Evolutionary conservation across 2,329 filamentous ascomycete genomes (phyloP), one percentile per base, ranked within the genome.

Genomic region (Penicillium sp.): DNA sequence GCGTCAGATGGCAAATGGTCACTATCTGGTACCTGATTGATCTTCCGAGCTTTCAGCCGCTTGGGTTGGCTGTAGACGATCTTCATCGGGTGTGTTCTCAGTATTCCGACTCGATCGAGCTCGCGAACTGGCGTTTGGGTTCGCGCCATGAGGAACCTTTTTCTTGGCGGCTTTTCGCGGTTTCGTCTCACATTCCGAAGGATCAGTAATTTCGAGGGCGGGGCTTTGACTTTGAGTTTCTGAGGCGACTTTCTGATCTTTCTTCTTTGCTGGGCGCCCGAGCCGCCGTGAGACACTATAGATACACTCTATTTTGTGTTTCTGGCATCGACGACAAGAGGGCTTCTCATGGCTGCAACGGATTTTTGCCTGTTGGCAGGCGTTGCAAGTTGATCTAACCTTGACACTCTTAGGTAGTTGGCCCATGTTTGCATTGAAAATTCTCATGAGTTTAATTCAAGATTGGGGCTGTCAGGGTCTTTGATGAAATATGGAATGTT

Each of bases 361-460:
- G 17, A 77, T 77, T 42, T 77, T 77, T 10, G 75, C 75, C 57
- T 76, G 74, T 50, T 77, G 75, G 26, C 75, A 77, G n/a, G 75
- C 74, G 59, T 77, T 77, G 66, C 75, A 77, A 8, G 75, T 77
- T 6, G 74, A 76, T 50, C 75, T 73, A 22, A 76, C 68, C 50
- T 77, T 77, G 42, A 76, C 73, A 33, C 74, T 76, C 28, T 72
- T 73, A 17, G 73, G 73, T 1, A 75, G 64, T 9, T 66, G 63
- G 17, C 53, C 61, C 22, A 56, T 28, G 8, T 40, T 44, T 13
- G 42, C 17, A 30, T 58, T 57, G 10, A 47, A 51, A 2, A 45
- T 37, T 42, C 58, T 65, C 3, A 28, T 37, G 10, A 60, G 35
- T 17, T 35, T 65, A 53, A 59, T 65, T 4, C 10, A 42, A 38